Conservation (phyloP, 176 grass and related monocot species). For the Oryza longistaminata region DNA sequence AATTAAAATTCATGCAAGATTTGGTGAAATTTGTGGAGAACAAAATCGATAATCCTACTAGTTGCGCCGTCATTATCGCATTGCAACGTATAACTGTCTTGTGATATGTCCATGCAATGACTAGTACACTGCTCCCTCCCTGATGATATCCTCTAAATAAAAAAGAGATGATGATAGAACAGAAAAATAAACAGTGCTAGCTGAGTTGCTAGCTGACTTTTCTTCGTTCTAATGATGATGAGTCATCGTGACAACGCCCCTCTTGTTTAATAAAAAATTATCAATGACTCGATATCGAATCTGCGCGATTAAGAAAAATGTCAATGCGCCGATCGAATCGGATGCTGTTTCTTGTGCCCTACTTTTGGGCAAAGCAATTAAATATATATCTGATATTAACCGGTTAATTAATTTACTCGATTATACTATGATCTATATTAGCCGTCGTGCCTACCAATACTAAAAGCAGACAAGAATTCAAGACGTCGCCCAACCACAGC, state of each 20-base stretch:
- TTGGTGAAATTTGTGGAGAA: not conserved
- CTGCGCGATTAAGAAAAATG: not conserved
- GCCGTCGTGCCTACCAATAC: not conserved
- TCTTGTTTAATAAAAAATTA: not conserved
- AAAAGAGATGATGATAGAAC: not conserved
- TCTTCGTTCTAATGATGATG: not conserved
- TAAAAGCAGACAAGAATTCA: not conserved
- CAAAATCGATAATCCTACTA: not conserved
- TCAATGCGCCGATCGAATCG: not conserved
- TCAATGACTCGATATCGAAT: not conserved
- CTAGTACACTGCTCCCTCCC: not conserved
- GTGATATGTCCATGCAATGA: not conserved
- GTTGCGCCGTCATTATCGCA: not conserved
- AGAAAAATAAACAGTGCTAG: not conserved
- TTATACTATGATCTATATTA: not conserved
- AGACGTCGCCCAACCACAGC: not conserved
- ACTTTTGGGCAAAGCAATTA: not conserved
- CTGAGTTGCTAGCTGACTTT: not conserved
- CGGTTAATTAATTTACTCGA: not conserved
- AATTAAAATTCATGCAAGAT: not conserved
- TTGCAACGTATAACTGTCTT: not conserved
- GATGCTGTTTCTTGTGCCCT: not conserved
- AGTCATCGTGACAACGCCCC: not conserved
- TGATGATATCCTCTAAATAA: not conserved
- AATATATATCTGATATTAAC: not conserved